Evolutionary conservation across 768 basidiomycete genomes (phyloP), one percentile per base, ranked within the genome.

Genomic region (Sistotremastrum suecicum): DNA sequence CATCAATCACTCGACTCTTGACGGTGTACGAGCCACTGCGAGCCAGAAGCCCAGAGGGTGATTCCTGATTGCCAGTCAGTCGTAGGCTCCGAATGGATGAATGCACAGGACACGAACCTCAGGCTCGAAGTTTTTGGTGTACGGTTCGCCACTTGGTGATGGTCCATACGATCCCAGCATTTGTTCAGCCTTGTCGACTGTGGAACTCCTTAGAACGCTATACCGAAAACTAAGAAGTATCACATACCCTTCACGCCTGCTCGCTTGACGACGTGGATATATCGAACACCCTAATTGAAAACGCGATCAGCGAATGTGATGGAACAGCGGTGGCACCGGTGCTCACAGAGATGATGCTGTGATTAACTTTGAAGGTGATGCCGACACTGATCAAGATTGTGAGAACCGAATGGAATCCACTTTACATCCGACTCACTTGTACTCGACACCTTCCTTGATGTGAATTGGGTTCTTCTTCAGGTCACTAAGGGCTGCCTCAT

Each of bases 111-210:
- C 20, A 20, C 20, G 7, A 46, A 48, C 51, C 48, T 83, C 83
- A 1, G 78, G 63, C 4, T 80, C 80, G 61, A 90, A 87, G 55
- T 80, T 73, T 63, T 88, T 89, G 53, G 56, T 63, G 56, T 91
- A 83, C 4, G 83, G 58, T 29, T 79, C 69, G 34, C 72, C 76
- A 2, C 67, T 53, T n/a, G 78, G 67, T 46, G 71, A 66, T 11
- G 89, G 86, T 2, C 87, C 84, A 60, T 90, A 95, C 3, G 88
- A 91, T 11, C 94, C 94, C 20, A 97, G 73, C 94, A 98, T 97
- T 54, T 83, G 75, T 58, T 92, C 89, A 55, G 87, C 60, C 61
- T 83, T 94, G 63, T 94, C 94, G 55, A 94, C 91, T 91, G 56
- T 7, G 30, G 45, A 34, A 12, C 46, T 39, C 32, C 35, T 44